phyloP scores from a whole-genome alignment of 768 basidiomycete species.

The Suillus variegatus region DNA sequence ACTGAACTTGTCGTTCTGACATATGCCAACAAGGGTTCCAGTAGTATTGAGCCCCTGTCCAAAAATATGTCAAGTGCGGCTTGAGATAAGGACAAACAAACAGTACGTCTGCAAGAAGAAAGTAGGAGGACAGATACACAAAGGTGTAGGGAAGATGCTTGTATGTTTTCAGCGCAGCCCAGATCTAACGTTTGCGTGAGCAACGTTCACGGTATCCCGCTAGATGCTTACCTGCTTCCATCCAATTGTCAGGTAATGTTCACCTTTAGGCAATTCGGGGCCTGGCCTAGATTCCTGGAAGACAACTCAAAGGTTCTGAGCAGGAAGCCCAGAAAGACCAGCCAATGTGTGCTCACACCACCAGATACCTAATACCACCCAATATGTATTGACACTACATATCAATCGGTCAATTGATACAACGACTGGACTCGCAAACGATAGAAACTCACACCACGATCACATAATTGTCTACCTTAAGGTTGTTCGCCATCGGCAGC shows the following conservation, averaged over 20 bases:
- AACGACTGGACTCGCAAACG: background rate
- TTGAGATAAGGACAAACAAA: background rate
- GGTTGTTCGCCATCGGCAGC: constrained; percentile 54
- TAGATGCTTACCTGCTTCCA: constrained; percentile 68
- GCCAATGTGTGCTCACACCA: constrained; percentile 62
- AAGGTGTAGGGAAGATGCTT: constrained; percentile 81
- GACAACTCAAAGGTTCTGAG: constrained; percentile 50
- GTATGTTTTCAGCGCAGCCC: constrained; percentile 73
- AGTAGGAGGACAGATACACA: constrained; percentile 73
- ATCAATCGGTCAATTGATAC: background rate
- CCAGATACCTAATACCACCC: constrained; percentile 82
- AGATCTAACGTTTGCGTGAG: constrained; percentile 56
- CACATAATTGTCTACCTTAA: constrained; percentile 73
- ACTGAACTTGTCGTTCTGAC: constrained; percentile 77
- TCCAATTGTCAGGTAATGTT: constrained; percentile 78
- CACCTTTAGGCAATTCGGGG: constrained; percentile 73
- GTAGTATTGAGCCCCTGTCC: constrained; percentile 81
- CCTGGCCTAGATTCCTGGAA: constrained; percentile 84
- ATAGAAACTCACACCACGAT: constrained; percentile 60
- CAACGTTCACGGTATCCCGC: background rate
- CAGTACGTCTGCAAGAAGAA: constrained; percentile 76
- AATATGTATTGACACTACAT: constrained; percentile 67
- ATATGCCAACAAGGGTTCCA: constrained; percentile 70
- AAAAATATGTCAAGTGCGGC: constrained; percentile 4
- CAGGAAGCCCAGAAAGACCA: constrained; percentile 1